Base-by-base conservation (phyloP, 495 filamentous ascomycete genomes). In the Penicillium chermesinum region DNA sequence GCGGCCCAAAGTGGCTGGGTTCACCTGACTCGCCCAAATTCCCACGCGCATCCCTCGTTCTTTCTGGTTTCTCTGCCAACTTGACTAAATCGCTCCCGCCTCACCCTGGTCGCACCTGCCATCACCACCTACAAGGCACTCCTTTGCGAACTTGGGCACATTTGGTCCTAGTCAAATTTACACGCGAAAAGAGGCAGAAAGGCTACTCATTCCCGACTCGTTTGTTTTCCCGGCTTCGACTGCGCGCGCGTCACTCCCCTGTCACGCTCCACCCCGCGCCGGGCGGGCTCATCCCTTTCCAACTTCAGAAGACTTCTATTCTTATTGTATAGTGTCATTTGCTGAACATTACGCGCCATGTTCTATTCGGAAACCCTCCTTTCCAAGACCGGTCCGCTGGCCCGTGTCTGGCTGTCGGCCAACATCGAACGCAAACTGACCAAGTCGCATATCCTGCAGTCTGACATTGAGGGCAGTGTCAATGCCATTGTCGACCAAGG, bases 281-380 rank as follows among this genome's bases (percentile, higher is more conserved):
- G 65, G 67, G 68, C 65, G 67, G 65, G 67, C 48, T 56, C 36
- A 41, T 45, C 38, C 60, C 46, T 54, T 21, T 53, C 37, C 22
- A 45, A 15, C 48, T 53, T 38, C 54, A 46, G 46, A 32, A 46
- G 18, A 47, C 30, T 22, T 33, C 37, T 53, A 15, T 27, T 45
- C 21, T 47, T 35, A 21, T 45, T 57, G 46, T 30, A 38, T 40
- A 48, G 18, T 40, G 35, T 37, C 7, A 48, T 18, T 17, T 37
- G 44, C 37, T 43, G 38, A 45, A 14, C 25, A 48, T 43, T 32
- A 50, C 41, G 57, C 77, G 71, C 65, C 64, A 98, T 98, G 93
- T 98, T 98, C 74, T 98, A 95, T 71, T 96, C 93, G 17, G 91
- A 95, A 74, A 89, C 89, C 38, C 81, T 98, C 47, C 82, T 98